Percentiles rank a stretch among this genome's conserved stretches.
These are phyloP conservation scores for Apium graveolens DNA, from an alignment of 129 eudicot species.

Conservation along the genomic window DNA sequence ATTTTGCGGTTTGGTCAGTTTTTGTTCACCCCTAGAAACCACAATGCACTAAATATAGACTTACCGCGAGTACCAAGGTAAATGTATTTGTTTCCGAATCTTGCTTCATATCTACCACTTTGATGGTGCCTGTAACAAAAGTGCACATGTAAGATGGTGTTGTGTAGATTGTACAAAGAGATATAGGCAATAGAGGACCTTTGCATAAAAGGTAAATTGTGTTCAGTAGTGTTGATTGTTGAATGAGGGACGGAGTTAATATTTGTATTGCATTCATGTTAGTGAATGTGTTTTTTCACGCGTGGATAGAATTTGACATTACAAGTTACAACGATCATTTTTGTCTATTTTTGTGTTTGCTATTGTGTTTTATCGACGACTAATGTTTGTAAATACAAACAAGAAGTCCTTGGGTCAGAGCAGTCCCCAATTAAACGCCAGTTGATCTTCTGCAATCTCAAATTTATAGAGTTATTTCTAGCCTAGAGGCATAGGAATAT, in stretches of 20 bases:
- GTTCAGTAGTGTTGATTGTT: background rate
- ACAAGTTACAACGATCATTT: too few relatives aligned
- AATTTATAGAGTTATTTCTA: background rate
- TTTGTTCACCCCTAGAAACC: too few relatives aligned
- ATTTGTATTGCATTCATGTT: too few relatives aligned
- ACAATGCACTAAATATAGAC: too few relatives aligned
- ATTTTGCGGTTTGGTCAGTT: too few relatives aligned
- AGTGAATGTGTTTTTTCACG: background rate
- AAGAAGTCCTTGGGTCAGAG: background rate
- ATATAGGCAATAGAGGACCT: too few relatives aligned
- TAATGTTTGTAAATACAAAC: too few relatives aligned
- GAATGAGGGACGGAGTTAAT: background rate
- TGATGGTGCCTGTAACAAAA: conserved; percentile 60
- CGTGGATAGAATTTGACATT: background rate
- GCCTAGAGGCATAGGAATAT: background rate
- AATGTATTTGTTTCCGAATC: conserved; percentile 76
- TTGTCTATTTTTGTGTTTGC: too few relatives aligned
- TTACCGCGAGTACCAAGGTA: conserved; percentile 71
- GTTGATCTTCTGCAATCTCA: background rate
- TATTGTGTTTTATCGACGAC: background rate
- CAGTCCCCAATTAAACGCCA: background rate
- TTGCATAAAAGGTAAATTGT: background rate
- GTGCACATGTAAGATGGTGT: too few relatives aligned
- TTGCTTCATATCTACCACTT: conserved; percentile 89
- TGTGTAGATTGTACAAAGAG: too few relatives aligned